Percentiles rank a stretch among this genome's conserved stretches.
These are phyloP conservation scores for Pneumocystis murina DNA, from an alignment of 1,139 yeast genomes.

Conservation along the genomic window DNA sequence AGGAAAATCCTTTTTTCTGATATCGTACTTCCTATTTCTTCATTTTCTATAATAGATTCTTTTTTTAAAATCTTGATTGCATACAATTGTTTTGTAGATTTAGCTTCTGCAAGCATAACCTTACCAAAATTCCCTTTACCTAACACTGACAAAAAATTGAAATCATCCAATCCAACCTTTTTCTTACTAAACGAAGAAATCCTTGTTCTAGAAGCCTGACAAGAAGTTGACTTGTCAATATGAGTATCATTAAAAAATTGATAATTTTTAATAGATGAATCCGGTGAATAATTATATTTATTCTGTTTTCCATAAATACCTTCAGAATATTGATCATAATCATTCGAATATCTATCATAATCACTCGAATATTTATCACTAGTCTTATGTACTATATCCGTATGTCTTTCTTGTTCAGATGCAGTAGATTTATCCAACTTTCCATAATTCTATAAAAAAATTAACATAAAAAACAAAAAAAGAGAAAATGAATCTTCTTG, in stretches of 20 bases:
- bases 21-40: conserved; percentile 70
- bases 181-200: conserved; percentile 12
- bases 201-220: background rate
- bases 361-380: background rate
- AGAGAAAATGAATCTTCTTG: background rate
- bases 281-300: background rate
- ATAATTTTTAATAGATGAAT: background rate
- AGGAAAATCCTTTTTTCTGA: conserved; percentile 57
- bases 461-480: background rate
- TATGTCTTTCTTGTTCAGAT: background rate
- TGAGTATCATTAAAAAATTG: background rate
- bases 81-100: conserved; percentile 48
- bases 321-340: background rate
- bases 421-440: background rate
- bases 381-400: background rate
- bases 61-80: conserved; percentile 84
- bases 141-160: conserved; percentile 62
- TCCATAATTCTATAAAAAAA: background rate
- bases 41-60: conserved; percentile 65
- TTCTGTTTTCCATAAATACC: background rate
- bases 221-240: background rate
- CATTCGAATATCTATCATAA: background rate
- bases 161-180: conserved; percentile 37
- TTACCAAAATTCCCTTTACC: conserved; percentile 90
- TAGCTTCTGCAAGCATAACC: conserved; percentile 62